Evolutionary conservation across 495 filamentous ascomycete species (phyloP).

Genomic region (Lophiotrema nucula): DNA sequence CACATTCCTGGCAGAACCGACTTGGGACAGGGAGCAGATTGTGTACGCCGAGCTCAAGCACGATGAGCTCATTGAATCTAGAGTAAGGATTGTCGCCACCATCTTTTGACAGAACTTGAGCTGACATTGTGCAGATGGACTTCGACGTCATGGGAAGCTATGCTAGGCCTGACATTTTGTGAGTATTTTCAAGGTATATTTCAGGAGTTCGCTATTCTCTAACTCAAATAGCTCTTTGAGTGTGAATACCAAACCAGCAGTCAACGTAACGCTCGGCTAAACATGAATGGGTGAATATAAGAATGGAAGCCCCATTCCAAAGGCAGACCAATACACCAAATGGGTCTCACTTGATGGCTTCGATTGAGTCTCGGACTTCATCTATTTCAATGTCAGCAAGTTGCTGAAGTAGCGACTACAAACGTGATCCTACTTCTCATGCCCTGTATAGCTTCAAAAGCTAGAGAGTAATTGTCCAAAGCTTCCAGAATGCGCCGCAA

Average conservation of each 20-base stretch:
- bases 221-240: conserved; percentile 35
- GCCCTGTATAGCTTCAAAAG: conserved; percentile 61
- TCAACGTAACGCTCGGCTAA: conserved; percentile 42
- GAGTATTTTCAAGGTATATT: conserved; percentile 30
- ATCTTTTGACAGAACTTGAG: neutral
- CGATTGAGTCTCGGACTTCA: neutral
- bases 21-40: conserved; percentile 46
- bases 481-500: conserved; percentile 51
- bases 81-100: conserved; percentile 32
- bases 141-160: conserved; percentile 48
- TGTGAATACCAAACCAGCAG: conserved; percentile 43
- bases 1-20: conserved; percentile 40
- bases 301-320: too few relatives aligned
- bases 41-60: conserved; percentile 43
- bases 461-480: conserved; percentile 55
- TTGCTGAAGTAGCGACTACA: neutral
- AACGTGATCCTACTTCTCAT: conserved; percentile 51
- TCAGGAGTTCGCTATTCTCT: too few relatives aligned
- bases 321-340: too few relatives aligned
- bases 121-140: conserved; percentile 38
- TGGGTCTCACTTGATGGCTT: too few relatives aligned
- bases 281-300: too few relatives aligned
- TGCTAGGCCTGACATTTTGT: conserved; percentile 47
- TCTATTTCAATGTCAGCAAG: neutral
- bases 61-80: conserved; percentile 41